phyloP scores from a whole-genome alignment of 2,329 filamentous ascomycete species.

The Aspergillus puulaauensis region DNA sequence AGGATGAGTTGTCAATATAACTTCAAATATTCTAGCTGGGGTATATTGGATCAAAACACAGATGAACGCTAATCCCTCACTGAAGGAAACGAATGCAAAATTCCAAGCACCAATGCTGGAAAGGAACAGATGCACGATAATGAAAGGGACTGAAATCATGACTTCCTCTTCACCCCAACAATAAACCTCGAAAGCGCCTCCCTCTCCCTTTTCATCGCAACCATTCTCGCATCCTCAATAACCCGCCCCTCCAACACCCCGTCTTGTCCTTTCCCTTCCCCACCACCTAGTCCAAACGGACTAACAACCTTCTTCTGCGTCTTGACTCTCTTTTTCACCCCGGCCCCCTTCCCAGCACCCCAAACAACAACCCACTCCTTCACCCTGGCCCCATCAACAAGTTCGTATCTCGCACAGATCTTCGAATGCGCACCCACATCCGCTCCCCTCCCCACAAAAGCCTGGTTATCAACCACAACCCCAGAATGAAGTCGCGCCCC shows the following conservation, averaged over 20 bases:
- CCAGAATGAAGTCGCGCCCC: constrained; percentile 41
- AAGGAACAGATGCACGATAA: not conserved
- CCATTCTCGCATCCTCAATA: constrained; percentile 63
- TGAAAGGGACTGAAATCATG: not conserved
- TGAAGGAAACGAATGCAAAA: too few relatives aligned
- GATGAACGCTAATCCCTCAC: not conserved
- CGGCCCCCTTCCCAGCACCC: constrained; percentile 54
- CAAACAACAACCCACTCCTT: constrained; percentile 70
- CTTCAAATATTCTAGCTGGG: not conserved
- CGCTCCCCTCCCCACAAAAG: constrained; percentile 33
- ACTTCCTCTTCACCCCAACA: constrained; percentile 29
- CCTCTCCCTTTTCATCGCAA: constrained; percentile 66
- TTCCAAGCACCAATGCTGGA: not conserved
- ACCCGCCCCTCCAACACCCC: constrained; percentile 54
- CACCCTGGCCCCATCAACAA: constrained; percentile 59
- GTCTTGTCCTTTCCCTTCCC: constrained; percentile 1
- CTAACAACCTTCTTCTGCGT: constrained; percentile 16
- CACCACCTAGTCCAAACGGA: constrained; percentile 16
- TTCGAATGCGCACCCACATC: constrained; percentile 61
- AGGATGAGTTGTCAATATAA: not conserved
- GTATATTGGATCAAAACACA: not conserved
- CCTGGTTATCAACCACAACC: constrained; percentile 47
- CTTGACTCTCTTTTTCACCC: constrained; percentile 33
- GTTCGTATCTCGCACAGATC: constrained; percentile 62
- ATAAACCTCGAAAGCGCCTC: constrained; percentile 67